A percentile compares a stretch with the other conserved stretches of the same genome.
Conservation (phyloP, 495 filamentous ascomycete genomes). For the Cladorrhinum samala region DNA sequence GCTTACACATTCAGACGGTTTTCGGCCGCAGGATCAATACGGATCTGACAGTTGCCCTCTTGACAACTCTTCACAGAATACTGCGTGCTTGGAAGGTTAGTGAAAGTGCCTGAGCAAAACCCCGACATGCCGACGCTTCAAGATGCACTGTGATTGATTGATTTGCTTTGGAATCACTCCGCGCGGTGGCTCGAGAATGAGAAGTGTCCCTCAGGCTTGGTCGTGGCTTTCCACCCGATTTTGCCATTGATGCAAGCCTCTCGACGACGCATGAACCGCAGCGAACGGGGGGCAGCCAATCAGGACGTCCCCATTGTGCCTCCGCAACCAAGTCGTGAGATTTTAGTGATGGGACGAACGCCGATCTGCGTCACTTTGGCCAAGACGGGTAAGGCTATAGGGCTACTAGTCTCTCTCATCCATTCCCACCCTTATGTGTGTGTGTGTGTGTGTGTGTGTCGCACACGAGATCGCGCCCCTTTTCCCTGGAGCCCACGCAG, state of each 20-base stretch:
- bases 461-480: too few relatives aligned
- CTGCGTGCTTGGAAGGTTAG: too few relatives aligned
- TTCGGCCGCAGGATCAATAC: neutral
- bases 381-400: neutral
- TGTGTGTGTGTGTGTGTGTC: too few relatives aligned
- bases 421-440: too few relatives aligned
- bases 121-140: neutral
- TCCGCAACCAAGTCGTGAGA: neutral
- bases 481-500: too few relatives aligned
- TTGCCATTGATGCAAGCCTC: neutral
- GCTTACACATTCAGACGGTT: too few relatives aligned
- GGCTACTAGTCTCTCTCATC: neutral
- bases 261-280: neutral
- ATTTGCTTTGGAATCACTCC: neutral
- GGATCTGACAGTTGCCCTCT: neutral
- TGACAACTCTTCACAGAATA: too few relatives aligned
- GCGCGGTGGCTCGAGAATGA: too few relatives aligned
- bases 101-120: neutral
- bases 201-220: too few relatives aligned
- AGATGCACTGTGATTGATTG: neutral
- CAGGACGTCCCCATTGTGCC: neutral
- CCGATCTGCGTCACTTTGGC: neutral
- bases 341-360: neutral
- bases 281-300: neutral
- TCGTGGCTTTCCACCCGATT: too few relatives aligned